A percentile compares a stretch with the other conserved stretches of the same genome.
Conservation (phyloP, 1,284 basidiomycete species). For the Porogramme epimiltina region DNA sequence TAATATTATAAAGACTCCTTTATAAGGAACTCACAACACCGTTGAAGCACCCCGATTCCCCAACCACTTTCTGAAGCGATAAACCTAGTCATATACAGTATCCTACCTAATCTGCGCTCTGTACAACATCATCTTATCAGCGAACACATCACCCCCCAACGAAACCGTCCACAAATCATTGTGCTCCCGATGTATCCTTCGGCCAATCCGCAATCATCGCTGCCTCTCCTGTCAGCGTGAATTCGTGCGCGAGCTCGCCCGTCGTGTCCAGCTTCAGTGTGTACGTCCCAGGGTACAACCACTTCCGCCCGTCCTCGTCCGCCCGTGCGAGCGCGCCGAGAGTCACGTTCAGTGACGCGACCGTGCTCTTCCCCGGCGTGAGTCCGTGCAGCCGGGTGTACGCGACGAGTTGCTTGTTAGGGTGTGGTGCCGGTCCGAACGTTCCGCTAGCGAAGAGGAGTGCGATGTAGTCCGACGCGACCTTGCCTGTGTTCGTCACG, state of each 20-base stretch:
- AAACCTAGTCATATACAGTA: too few species aligned
- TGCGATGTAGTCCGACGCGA: slow-evolving; percentile 56
- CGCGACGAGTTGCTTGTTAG: slow-evolving; percentile 52
- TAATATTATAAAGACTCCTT: too few species aligned
- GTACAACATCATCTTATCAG: too few species aligned
- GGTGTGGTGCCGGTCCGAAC: slow-evolving; percentile 50
- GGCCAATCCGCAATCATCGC: slow-evolving; percentile 44
- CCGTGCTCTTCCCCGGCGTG: slow-evolving; percentile 36
- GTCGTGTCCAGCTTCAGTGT: slow-evolving; percentile 33
- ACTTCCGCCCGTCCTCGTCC: slow-evolving; percentile 47
- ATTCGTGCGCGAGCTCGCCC: slow-evolving; percentile 34
- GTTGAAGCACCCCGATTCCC: too few species aligned
- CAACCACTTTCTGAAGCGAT: too few species aligned
- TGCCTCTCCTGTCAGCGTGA: slow-evolving; percentile 43
- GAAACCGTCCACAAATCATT: too few species aligned
- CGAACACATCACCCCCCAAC: too few species aligned
- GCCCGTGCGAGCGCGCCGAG: slow-evolving; percentile 52
- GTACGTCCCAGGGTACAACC: slow-evolving; percentile 51
- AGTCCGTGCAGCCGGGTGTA: slow-evolving; percentile 52
- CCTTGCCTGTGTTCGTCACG: slow-evolving; percentile 50
- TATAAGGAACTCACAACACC: too few species aligned
- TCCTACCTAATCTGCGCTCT: too few species aligned
- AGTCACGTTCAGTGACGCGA: slow-evolving; percentile 45
- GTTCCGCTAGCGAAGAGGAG: slow-evolving; percentile 51
- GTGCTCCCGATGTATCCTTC: slow-evolving; percentile 18